Evolutionary conservation across 169 alveolate genomes (phyloP).

Genomic region (Theileria orientalis): DNA sequence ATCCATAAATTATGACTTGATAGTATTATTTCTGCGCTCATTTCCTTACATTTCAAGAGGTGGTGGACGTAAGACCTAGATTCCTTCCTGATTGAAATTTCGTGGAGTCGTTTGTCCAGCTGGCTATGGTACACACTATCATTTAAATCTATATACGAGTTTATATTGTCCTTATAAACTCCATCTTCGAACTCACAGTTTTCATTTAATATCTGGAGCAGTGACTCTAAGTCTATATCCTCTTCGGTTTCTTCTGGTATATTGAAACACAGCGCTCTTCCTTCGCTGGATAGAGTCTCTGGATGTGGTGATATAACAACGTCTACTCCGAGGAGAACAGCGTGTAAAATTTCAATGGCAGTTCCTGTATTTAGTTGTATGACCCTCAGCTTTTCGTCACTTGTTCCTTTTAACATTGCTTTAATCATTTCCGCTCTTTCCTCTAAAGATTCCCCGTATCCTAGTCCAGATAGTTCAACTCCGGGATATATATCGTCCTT

Average conservation of each 20-base stretch:
- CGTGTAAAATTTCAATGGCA: conserved; percentile 67
- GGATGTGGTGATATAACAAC: conserved; percentile 65
- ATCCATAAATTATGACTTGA: conserved; percentile 58
- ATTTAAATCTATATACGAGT: conserved; percentile 51
- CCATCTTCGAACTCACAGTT: conserved; percentile 30
- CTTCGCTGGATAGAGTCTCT: conserved; percentile 46
- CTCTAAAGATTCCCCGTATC: conserved; percentile 20
- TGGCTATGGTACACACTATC: conserved; percentile 43
- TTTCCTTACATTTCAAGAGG: conserved; percentile 66
- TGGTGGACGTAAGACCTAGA: conserved; percentile 61
- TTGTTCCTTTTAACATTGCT: conserved; percentile 6
- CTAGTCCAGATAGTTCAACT: conserved; percentile 17
- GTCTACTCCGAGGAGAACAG: conserved; percentile 65
- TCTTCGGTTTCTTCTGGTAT: conserved; percentile 1
- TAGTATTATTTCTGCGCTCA: conserved; percentile 53
- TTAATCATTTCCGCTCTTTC: conserved; percentile 11
- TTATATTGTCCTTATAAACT: conserved; percentile 18
- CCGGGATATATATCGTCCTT: background rate
- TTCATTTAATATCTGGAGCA: background rate
- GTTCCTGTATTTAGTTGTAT: conserved; percentile 62
- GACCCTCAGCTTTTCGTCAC: conserved; percentile 50
- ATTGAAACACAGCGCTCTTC: conserved; percentile 53
- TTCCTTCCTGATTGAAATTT: conserved; percentile 65
- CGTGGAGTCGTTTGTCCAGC: conserved; percentile 27
- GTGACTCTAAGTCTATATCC: background rate